These are phyloP conservation scores for Jaltomata sinuosa DNA, from an alignment of 257 asterid species.

Conservation along the genomic window DNA sequence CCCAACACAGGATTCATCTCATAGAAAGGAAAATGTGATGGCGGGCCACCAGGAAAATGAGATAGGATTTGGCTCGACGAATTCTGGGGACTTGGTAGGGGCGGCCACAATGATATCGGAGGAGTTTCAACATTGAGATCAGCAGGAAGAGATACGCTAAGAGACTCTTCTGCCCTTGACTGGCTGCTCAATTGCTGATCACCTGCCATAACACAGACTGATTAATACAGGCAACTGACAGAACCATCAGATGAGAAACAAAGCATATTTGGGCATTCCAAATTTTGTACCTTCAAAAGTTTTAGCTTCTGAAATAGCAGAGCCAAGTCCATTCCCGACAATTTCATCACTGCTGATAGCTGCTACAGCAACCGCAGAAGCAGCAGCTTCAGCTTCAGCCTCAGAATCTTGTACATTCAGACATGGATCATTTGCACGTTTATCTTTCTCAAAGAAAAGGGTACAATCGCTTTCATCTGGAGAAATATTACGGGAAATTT, in stretches of 20 bases:
- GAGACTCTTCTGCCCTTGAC: conserved; percentile 63
- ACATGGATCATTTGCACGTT: conserved; percentile 40
- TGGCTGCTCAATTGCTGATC: conserved; percentile 49
- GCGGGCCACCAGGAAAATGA: conserved; percentile 81
- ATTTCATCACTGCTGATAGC: conserved; percentile 75
- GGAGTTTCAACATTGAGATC: conserved; percentile 93
- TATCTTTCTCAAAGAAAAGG: conserved; percentile 60
- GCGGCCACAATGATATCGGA: conserved; percentile 85
- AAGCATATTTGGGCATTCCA: conserved; percentile 19
- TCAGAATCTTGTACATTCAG: conserved; percentile 56
- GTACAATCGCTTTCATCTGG: conserved; percentile 42
- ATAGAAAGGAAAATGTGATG: conserved; percentile 81
- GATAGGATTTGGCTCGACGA: conserved; percentile 70
- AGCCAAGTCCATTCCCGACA: conserved; percentile 41
- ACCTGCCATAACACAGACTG: conserved; percentile 28
- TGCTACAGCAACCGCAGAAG: conserved; percentile 92
- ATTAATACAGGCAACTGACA: conserved; percentile 5
- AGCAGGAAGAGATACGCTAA: conserved; percentile 90
- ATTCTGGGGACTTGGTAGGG: conserved; percentile 75
- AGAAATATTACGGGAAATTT: conserved; percentile 45
- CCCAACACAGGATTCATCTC: conserved; percentile 90
- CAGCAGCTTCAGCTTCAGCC: conserved; percentile 96
- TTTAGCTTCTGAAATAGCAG: conserved; percentile 40
- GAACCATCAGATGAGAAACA: neutral
- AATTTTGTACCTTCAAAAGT: conserved; percentile 31